Base-by-base conservation (phyloP, 2,329 filamentous ascomycete species). In the Fusarium newnesense region DNA sequence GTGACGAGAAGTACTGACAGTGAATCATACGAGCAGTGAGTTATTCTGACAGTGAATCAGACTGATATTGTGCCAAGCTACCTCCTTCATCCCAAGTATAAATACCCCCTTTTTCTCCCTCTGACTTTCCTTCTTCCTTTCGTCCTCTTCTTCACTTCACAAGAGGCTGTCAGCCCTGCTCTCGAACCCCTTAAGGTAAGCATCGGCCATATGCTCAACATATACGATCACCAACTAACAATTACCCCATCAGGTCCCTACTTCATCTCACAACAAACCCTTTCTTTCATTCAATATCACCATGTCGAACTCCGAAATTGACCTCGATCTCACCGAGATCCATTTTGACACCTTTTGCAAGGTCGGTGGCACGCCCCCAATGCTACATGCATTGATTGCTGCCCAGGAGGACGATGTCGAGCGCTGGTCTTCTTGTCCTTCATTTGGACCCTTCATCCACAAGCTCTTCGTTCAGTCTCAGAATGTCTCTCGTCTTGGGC, bases 261-360 rank as follows among this genome's bases (percentile, higher is more conserved):
- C n/a, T n/a, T n/a, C n/a, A n/a, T n/a, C n/a, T n/a, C n/a, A n/a
- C n/a, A n/a, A n/a, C n/a, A n/a, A n/a, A n/a, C n/a, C n/a, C n/a
- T n/a, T n/a, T n/a, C n/a, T 2, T 4, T 0, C 7, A 52, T 36
- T 52, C 18, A 21, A 9, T 0, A 52, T 26, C 49, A 21, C 4
- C 11, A 52, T 52, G 49, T 26, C 49, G 1, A 5, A 36, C 18
- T 26, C 32, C 0, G 11, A 5, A 0, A 26, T 36, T 8, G n/a
- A 52, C n/a, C n/a, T 36, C 11, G 32, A 52, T 36, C 32, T 52
- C 3, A 52, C 32, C 0, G 32, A 52, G 49, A 52, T 36, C 12
- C 18, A 52, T 36, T 52, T 52, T 4, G 49, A 26, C n/a, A 2
- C 2, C 9, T 19, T 52, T 2, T 52, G 18, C 18, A 52, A 52